These are phyloP conservation scores for Pseudodiploospora longispora DNA, from an alignment of 2,329 filamentous ascomycete genomes.

Conservation along the genomic window DNA sequence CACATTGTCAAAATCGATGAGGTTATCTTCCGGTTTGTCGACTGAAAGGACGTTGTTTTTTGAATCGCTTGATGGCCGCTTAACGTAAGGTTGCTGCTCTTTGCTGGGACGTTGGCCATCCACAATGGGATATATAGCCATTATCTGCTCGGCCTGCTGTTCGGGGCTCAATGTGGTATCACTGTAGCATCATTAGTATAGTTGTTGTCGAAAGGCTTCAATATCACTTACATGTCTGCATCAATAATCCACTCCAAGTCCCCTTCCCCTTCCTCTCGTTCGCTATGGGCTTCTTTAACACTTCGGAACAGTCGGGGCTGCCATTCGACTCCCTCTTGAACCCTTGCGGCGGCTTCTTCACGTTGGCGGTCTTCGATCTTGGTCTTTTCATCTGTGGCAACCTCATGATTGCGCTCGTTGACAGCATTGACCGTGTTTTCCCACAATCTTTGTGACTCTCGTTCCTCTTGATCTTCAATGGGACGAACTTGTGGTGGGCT, in stretches of 20 bases:
- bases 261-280: conserved; percentile 72
- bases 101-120: conserved; percentile 51
- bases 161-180: conserved; percentile 46
- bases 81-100: no score
- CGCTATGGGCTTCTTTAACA: conserved; percentile 62
- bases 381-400: conserved; percentile 93
- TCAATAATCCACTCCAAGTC: conserved; percentile 94
- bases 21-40: conserved; percentile 23
- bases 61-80: no score
- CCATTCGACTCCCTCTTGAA: conserved; percentile 78
- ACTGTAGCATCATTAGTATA: conserved; percentile 16
- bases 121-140: conserved; percentile 78
- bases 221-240: conserved; percentile 61
- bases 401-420: conserved; percentile 74
- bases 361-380: conserved; percentile 89
- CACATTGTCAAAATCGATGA: conserved; percentile 50
- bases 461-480: conserved; percentile 76
- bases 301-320: conserved; percentile 74
- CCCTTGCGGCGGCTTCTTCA: conserved; percentile 74
- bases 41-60: background rate
- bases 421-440: conserved; percentile 72
- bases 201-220: no score
- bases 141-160: conserved; percentile 71
- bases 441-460: conserved; percentile 89
- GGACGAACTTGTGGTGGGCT: conserved; percentile 67